Evolutionary conservation across 2,329 filamentous ascomycete species (phyloP), one percentile per base, ranked within the genome.

Genomic region (Chalaropsis thielavioides): DNA sequence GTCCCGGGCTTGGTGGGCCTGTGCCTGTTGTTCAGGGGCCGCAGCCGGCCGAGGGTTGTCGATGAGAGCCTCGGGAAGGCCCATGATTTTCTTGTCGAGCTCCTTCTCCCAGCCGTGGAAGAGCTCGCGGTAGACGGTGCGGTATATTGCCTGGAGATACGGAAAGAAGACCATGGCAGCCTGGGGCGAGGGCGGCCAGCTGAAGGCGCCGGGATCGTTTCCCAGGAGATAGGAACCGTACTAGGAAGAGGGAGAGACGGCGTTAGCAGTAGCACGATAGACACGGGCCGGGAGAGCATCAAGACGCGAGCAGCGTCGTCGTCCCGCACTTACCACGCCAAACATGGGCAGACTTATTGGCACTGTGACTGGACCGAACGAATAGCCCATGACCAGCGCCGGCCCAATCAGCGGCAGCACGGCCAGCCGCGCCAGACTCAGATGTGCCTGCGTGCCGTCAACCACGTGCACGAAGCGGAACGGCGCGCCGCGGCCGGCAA

Each of bases 101-200:
- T 74, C 76, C 49, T 72, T 73, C 70, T 84, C 81, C 31, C 80
- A 75, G 0, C 73, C 72, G 8, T 75, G 74, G 35, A 81, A 76
- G 27, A 82, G 70, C 61, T 76, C 74, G 35, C 74, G 75, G 70
- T 80, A 79, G 2, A 82, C 49, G 63, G 74, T 75, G 67, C 75
- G 74, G 70, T 84, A 82, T 8, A 77, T 68, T 51, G 73, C 73
- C 41, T 75, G 74, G 3, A 78, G 71, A 54, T 76, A 77, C 0
- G 82, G 82, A 67, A 82, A 77, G 2, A 79, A 68, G 1, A 77
- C 74, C 62, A 83, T 71, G n/a, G 77, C 78, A 66, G 81, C 78
- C 46, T 77, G 75, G 0, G 80, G 78, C 0, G 80, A 79, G 0
- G 81, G 81, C 0, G 82, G 81, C 81, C 81, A 84, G 15, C 72